Base-by-base conservation (phyloP, 768 basidiomycete genomes). In the Lepiota brunneoincarnata region DNA sequence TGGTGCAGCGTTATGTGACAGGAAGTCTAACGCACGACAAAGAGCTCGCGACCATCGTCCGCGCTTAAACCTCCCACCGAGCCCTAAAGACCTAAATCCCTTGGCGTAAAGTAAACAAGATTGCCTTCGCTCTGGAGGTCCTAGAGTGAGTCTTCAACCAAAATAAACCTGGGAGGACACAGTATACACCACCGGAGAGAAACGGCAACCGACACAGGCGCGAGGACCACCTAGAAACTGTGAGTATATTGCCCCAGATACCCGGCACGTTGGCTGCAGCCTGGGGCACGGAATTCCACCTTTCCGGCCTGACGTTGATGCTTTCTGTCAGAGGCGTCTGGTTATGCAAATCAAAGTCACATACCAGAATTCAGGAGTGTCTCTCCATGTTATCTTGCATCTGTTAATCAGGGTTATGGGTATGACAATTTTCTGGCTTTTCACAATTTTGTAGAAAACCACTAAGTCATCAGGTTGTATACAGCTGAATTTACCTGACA, bases 191-290 rank as follows among this genome's bases (percentile, higher is more conserved):
- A 77, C 66, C 15, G 86, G 61, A 5, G 86, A 72, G 62, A 87
- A 87, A 2, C 81, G 78, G 61, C 80, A 86, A 0, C 84, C 84
- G 23, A 87, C 86, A 58, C 86, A 89, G 1, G 82, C 75, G 12
- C 76, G 75, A 12, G 83, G 80, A 7, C 86, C 86, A 23, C 80
- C 82, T 3, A 82, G 55, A 72, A 89, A 89, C n/a, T 0, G 81
- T 75, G 34, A 86, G 59, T 51, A 78, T 61, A 58, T 84, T 76
- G 11, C 77, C 75, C 78, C 78, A 84, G 0, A 86, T 72, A 9
- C 82, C 80, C 2, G 86, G 86, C 23, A 87, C 68, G 1, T 58
- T 58, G 3, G 63, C 59, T 3, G 70, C 74, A 3, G 68, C 70
- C 9, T 77, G 73, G 0, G 83, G 80, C 14, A 74, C 23, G 4